These are phyloP conservation scores for Skeletonema menzelii DNA, from an alignment of 108 stramenopile genomes.

Conservation along the genomic window DNA sequence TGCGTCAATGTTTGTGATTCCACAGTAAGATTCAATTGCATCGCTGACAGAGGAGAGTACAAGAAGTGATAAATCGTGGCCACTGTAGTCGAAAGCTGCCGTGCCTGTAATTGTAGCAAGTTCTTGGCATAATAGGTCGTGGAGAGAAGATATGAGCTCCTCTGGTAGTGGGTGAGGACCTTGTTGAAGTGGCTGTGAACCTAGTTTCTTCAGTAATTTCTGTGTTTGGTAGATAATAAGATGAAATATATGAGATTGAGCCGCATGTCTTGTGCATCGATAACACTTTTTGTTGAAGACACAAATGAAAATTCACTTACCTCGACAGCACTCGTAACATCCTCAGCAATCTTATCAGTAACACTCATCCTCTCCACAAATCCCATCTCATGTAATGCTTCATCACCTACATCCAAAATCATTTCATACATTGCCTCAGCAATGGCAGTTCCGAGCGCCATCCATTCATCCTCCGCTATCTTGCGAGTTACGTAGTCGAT, in stretches of 20 bases:
- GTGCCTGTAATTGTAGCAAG: conserved; percentile 8
- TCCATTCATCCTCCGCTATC: conserved; percentile 40
- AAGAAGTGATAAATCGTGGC: conserved; percentile 23
- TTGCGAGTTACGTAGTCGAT: conserved; percentile 25
- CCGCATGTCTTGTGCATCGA: neutral
- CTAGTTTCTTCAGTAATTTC: conserved; percentile 23
- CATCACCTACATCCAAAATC: conserved; percentile 32
- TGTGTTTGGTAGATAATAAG: neutral
- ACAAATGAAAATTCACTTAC: conserved; percentile 8
- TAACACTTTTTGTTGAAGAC: neutral
- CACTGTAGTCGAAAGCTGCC: conserved; percentile 12
- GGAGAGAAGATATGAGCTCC: conserved; percentile 17
- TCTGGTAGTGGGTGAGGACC: conserved; percentile 27
- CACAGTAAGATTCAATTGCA: conserved; percentile 37
- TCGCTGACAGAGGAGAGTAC: conserved; percentile 29
- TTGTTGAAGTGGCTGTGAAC: conserved; percentile 22
- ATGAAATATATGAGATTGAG: neutral
- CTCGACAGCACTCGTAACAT: conserved; percentile 26
- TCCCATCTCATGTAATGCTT: conserved; percentile 18
- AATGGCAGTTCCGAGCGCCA: conserved; percentile 29
- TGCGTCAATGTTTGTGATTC: conserved; percentile 27
- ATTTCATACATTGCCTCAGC: conserved; percentile 33
- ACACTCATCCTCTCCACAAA: conserved; percentile 35
- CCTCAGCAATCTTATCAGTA: conserved; percentile 33
- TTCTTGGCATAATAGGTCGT: conserved; percentile 25